phyloP scores from a whole-genome alignment of 768 basidiomycete species.

The Cystobasidium tubakii region DNA sequence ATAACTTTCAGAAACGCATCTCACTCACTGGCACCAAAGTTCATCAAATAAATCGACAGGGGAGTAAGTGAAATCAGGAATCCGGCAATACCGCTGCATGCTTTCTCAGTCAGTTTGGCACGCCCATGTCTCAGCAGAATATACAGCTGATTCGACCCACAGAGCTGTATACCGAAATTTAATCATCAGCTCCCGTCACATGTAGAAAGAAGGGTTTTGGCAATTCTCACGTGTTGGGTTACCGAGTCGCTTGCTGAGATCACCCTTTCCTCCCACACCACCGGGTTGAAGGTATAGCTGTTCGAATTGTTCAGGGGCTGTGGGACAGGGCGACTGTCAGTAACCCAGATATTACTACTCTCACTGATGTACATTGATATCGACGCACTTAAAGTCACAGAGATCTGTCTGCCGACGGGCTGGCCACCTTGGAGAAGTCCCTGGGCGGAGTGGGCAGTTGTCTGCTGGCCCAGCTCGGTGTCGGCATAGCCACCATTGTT shows the following conservation, averaged over 20 bases:
- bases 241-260: slow-evolving; percentile 42
- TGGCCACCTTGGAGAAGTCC: slow-evolving; percentile 39
- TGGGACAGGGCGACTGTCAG: slow-evolving; percentile 35
- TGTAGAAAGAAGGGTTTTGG: neutral
- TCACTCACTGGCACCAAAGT: slow-evolving; percentile 33
- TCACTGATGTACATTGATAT: too few relatives aligned
- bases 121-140: too few relatives aligned
- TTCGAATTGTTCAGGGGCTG: slow-evolving; percentile 46
- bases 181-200: neutral
- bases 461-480: slow-evolving; percentile 24
- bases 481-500: slow-evolving; percentile 4
- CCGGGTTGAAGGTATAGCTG: slow-evolving; percentile 46
- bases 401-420: slow-evolving; percentile 43
- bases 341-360: too few relatives aligned
- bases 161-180: neutral
- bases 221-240: slow-evolving; percentile 41
- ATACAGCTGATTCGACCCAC: neutral
- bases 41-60: slow-evolving; percentile 44
- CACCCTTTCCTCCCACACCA: slow-evolving; percentile 42
- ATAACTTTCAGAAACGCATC: too few relatives aligned
- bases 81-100: slow-evolving; percentile 41
- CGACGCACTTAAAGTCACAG: slow-evolving; percentile 27
- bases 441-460: neutral
- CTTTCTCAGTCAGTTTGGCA: neutral
- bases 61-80: slow-evolving; percentile 45